Evolutionary conservation across 768 basidiomycete genomes (phyloP).

Genomic region (Hydnum rufescens): DNA sequence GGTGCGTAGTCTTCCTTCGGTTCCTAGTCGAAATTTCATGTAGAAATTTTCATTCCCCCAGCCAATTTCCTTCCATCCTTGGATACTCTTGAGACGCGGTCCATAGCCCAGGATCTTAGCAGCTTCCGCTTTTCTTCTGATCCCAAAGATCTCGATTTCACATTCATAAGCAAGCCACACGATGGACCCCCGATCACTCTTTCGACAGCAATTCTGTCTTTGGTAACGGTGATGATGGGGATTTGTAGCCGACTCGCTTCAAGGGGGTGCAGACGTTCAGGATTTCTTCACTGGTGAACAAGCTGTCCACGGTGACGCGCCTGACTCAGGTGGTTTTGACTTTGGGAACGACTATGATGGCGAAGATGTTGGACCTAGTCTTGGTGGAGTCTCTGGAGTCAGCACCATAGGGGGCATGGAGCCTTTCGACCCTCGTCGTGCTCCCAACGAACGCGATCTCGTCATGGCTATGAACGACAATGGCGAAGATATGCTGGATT

Average conservation of each 20-base stretch:
- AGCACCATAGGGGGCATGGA: conserved; percentile 15
- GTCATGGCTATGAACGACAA: conserved; percentile 69
- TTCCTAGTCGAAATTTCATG: conserved; percentile 1
- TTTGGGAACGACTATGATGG: conserved; percentile 10
- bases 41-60: conserved; percentile 16
- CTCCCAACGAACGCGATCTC: conserved; percentile 57
- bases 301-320: conserved; percentile 29
- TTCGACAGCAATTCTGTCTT: conserved; percentile 15
- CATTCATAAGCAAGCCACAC: conserved; percentile 40
- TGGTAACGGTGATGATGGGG: conserved; percentile 3
- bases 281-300: conserved; percentile 54
- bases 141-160: conserved; percentile 34
- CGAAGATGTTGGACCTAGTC: conserved; percentile 15
- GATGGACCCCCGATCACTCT: conserved; percentile 23
- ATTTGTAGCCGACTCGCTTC: not conserved
- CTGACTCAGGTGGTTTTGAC: conserved; percentile 18
- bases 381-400: conserved; percentile 21
- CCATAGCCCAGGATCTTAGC: conserved; percentile 63
- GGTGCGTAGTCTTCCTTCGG: conserved; percentile 23
- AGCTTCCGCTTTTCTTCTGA: conserved; percentile 69
- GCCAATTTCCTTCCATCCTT: conserved; percentile 59
- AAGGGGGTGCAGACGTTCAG: conserved; percentile 20
- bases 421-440: conserved; percentile 64
- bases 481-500: conserved; percentile 52
- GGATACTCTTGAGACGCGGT: conserved; percentile 38